Percentiles rank a stretch among this genome's conserved stretches.
Conservation (phyloP, 1,284 basidiomycete genomes). For the Irpex sp. region DNA sequence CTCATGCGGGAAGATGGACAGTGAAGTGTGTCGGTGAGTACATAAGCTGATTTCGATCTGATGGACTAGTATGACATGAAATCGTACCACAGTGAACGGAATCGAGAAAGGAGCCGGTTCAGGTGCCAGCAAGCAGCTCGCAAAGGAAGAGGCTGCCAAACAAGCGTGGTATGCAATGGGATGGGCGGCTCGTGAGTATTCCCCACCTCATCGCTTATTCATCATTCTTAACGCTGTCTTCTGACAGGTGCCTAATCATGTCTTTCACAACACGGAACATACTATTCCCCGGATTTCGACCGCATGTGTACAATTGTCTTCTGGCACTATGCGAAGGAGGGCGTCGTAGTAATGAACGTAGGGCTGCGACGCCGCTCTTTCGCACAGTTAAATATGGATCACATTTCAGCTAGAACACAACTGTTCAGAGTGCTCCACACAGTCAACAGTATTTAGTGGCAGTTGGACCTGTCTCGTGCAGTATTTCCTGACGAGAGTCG, state of each 20-base stretch:
- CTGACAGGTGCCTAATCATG: conserved; percentile 1
- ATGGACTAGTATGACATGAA: neutral
- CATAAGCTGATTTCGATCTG: neutral
- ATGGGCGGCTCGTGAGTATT: conserved; percentile 43
- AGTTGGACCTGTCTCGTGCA: conserved; percentile 1
- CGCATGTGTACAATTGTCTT: conserved; percentile 18
- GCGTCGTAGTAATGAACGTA: neutral
- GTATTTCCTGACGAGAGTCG: neutral
- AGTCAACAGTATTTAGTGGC: conserved; percentile 2
- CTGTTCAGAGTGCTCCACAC: neutral
- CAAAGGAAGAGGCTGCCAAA: conserved; percentile 71
- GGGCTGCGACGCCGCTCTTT: conserved; percentile 1
- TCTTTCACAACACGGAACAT: neutral
- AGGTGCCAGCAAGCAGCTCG: conserved; percentile 63
- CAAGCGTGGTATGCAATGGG: conserved; percentile 69
- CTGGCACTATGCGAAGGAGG: conserved; percentile 14
- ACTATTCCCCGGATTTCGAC: conserved; percentile 6
- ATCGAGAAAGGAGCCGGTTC: conserved; percentile 58
- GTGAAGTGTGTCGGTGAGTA: conserved; percentile 46
- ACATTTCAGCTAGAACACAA: neutral
- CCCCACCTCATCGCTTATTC: neutral
- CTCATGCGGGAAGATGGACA: conserved; percentile 63
- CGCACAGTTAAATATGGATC: neutral
- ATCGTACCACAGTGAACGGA: conserved; percentile 54
- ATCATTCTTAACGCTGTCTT: neutral